phyloP scores from a whole-genome alignment of 768 basidiomycete genomes.

The Galerina marginata region DNA sequence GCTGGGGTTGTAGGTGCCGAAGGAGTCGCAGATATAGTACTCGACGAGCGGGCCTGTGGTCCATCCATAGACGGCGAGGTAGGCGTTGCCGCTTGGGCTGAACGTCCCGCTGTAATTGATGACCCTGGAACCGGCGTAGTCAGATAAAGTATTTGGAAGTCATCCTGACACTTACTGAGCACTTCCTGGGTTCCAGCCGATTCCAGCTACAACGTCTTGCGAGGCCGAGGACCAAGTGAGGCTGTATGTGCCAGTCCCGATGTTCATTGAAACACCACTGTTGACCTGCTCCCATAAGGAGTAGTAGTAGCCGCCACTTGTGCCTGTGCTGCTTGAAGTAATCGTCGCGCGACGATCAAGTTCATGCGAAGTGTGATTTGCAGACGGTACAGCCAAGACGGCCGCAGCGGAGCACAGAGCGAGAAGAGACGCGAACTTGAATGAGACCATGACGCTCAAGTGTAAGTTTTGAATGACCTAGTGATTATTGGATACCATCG shows the following conservation, averaged over 20 bases:
- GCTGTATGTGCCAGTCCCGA: constrained; percentile 11
- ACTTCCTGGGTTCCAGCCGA: constrained; percentile 41
- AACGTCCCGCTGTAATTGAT: constrained; percentile 39
- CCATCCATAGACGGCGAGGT: constrained; percentile 51
- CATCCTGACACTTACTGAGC: constrained; percentile 22
- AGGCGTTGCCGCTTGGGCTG: constrained; percentile 39
- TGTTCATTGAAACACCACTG: constrained; percentile 12
- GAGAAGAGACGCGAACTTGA: constrained; percentile 5
- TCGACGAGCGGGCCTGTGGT: constrained; percentile 47
- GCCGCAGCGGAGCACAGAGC: constrained; percentile 11
- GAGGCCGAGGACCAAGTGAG: constrained; percentile 8
- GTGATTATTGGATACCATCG: not conserved
- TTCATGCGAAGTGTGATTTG: not conserved
- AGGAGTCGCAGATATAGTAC: constrained; percentile 47
- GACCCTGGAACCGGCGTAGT: constrained; percentile 22
- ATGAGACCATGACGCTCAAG: constrained; percentile 11
- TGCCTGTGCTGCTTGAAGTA: constrained; percentile 8
- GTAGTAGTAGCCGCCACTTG: constrained; percentile 1
- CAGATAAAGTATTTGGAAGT: not conserved
- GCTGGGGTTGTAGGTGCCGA: constrained; percentile 41
- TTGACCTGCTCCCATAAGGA: constrained; percentile 10
- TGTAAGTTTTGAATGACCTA: constrained; percentile 3
- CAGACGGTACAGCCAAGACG: not conserved
- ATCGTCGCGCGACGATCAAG: not conserved
- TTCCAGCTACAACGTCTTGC: constrained; percentile 13